phyloP scores from a whole-genome alignment of 208 protist species.

The Phytomonas francai region DNA sequence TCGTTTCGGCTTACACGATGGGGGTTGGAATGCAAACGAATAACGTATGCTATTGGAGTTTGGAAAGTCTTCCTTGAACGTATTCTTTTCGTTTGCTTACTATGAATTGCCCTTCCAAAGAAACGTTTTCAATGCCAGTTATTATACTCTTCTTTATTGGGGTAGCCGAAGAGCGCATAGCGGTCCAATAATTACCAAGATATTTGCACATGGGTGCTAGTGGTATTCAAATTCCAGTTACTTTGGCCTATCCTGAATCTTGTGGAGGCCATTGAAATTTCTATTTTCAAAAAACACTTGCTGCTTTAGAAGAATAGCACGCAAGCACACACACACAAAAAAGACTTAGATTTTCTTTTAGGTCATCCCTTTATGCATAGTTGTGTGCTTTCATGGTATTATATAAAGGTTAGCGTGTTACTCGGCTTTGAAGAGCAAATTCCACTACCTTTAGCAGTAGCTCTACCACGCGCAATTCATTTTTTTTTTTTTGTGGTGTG shows the following conservation, averaged over 20 bases:
- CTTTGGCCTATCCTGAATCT: neutral
- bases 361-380: too few species aligned
- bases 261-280: neutral
- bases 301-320: neutral
- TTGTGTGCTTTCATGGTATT: neutral
- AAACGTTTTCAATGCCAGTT: neutral
- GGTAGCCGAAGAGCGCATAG: neutral
- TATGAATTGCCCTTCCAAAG: neutral
- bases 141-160: neutral
- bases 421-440: neutral
- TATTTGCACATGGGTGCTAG: neutral
- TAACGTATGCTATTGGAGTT: neutral
- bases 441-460: neutral
- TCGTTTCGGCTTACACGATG: neutral
- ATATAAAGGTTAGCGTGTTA: neutral
- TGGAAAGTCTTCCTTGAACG: neutral
- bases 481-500: constrained; percentile 9
- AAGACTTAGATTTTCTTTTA: too few species aligned
- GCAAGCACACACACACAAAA: too few species aligned
- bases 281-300: neutral
- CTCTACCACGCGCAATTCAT: neutral
- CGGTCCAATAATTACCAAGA: neutral
- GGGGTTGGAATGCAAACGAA: neutral
- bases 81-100: neutral
- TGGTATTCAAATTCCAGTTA: neutral